phyloP scores from a whole-genome alignment of 192 early-diverging fungal species.

The Coemansia sp. region DNA sequence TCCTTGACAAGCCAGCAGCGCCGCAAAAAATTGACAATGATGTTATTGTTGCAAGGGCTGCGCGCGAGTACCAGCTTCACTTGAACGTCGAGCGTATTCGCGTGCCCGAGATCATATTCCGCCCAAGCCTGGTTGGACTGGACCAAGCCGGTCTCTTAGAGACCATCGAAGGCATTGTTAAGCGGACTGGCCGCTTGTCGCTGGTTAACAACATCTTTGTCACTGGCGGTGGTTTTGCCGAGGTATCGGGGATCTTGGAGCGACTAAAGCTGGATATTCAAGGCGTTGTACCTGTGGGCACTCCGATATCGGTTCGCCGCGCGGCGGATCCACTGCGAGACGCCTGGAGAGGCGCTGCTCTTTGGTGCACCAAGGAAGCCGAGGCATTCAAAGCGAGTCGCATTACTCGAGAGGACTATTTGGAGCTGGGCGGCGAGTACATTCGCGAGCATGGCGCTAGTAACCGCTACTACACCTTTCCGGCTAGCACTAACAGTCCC shows the following conservation, averaged over 20 bases:
- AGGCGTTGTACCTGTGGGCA: conserved; percentile 66
- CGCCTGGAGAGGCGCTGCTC: conserved; percentile 86
- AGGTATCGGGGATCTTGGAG: conserved; percentile 64
- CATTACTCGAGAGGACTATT: conserved; percentile 75
- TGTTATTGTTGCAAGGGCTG: conserved; percentile 42
- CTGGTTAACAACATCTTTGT: conserved; percentile 67
- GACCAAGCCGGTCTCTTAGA: conserved; percentile 91
- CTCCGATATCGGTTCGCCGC: conserved; percentile 60
- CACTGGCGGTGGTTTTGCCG: conserved; percentile 76
- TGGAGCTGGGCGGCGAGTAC: conserved; percentile 85
- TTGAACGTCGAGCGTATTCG: conserved; percentile 90
- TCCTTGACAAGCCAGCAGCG: conserved; percentile 64
- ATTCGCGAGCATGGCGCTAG: conserved; percentile 84
- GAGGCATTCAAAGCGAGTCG: conserved; percentile 48
- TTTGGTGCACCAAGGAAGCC: conserved; percentile 62
- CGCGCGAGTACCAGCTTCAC: conserved; percentile 80
- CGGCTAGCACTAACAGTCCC: conserved; percentile 9
- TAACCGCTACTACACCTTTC: conserved; percentile 60
- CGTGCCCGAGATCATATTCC: conserved; percentile 91
- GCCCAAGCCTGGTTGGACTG: conserved; percentile 82
- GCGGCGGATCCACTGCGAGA: conserved; percentile 77
- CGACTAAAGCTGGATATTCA: conserved; percentile 67
- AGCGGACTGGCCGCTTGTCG: conserved; percentile 30
- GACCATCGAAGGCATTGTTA: conserved; percentile 68
- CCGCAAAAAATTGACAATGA: conserved; percentile 50